Evolutionary conservation across 169 alveolate genomes (phyloP).

Genomic region (Ichthyophthirius multifiliis): DNA sequence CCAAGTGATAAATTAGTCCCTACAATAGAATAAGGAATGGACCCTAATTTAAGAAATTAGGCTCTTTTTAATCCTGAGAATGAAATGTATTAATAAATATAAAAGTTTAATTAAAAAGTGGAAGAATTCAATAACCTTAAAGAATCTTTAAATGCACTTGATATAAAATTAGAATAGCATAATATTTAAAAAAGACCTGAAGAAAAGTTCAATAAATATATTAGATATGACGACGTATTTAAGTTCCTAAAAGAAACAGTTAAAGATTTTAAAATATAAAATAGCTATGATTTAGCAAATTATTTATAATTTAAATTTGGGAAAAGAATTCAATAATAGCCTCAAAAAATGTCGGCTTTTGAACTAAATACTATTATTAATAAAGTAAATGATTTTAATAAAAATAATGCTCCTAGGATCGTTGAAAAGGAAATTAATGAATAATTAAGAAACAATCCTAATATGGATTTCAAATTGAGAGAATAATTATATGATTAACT

Average conservation of each 20-base stretch:
- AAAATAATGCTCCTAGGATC: slow-evolving; percentile 20
- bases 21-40: slow-evolving; percentile 29
- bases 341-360: background rate
- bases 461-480: slow-evolving; percentile 17
- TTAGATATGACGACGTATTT: background rate
- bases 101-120: slow-evolving; percentile 8
- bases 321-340: background rate
- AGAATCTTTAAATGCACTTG: slow-evolving; percentile 10
- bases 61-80: slow-evolving; percentile 25
- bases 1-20: slow-evolving; percentile 29
- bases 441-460: background rate
- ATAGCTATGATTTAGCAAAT: background rate
- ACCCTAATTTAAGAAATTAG: slow-evolving; percentile 9
- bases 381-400: slow-evolving; percentile 31
- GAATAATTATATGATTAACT: slow-evolving; percentile 8
- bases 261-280: background rate
- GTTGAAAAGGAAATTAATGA: slow-evolving; percentile 24
- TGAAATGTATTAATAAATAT: slow-evolving; percentile 13
- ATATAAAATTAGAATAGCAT: slow-evolving; percentile 16
- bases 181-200: background rate
- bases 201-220: background rate
- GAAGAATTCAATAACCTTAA: slow-evolving; percentile 11
- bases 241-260: background rate
- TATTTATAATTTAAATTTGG: background rate
- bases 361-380: background rate